These are phyloP conservation scores for Diaporthe caulivora DNA, from an alignment of 2,329 filamentous ascomycete species.

Conservation along the genomic window DNA sequence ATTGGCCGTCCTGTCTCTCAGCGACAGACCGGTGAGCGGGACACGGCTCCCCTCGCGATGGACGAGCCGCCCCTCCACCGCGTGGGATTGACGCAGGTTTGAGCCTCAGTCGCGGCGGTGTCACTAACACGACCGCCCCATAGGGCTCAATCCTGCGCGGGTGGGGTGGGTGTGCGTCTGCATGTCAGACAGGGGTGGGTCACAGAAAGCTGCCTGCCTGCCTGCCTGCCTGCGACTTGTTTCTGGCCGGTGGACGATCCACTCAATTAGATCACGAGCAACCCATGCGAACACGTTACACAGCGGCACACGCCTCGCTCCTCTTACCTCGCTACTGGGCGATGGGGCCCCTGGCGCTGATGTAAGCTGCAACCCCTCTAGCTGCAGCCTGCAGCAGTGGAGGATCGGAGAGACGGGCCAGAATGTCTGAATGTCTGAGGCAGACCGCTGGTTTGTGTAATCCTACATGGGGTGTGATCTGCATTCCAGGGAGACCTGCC, in stretches of 20 bases:
- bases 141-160: slow-evolving; percentile 32
- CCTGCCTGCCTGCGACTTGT: neutral
- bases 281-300: slow-evolving; percentile 17
- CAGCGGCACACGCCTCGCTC: slow-evolving; percentile 1
- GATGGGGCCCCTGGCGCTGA: slow-evolving; percentile 27
- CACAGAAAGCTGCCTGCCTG: neutral
- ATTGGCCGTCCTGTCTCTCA: neutral
- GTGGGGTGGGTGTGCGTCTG: neutral
- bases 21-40: neutral
- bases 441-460: slow-evolving; percentile 33
- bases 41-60: neutral
- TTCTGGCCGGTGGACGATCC: neutral
- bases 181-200: neutral
- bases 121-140: slow-evolving; percentile 31
- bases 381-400: neutral
- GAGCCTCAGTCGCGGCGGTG: slow-evolving; percentile 34
- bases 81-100: slow-evolving; percentile 3
- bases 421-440: slow-evolving; percentile 33
- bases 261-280: neutral
- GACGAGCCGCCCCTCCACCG: neutral
- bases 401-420: neutral
- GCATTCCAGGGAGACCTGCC: too few species aligned
- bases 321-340: slow-evolving; percentile 32
- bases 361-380: slow-evolving; percentile 34
- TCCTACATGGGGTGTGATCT: too few species aligned